phyloP scores from a whole-genome alignment of 148 eudicot genomes.

The Chenopodium suecicum region DNA sequence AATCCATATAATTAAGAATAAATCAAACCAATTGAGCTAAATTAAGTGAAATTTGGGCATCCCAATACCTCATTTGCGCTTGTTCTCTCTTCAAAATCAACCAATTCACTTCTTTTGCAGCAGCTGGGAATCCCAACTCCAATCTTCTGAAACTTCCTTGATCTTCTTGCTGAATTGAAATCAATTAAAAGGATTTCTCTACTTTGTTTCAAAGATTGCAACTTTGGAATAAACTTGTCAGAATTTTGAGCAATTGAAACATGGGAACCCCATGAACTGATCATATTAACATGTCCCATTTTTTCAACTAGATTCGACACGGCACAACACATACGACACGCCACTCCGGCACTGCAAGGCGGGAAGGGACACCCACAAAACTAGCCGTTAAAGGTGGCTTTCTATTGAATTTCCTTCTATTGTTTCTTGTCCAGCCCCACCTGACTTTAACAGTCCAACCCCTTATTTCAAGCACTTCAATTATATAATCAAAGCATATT shows the following conservation, averaged over 20 bases:
- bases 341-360: too few relatives aligned
- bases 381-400: not conserved
- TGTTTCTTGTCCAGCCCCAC: not conserved
- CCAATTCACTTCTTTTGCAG: conserved; percentile 24
- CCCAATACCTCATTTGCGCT: conserved; percentile 73
- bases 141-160: conserved; percentile 5
- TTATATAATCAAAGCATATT: too few relatives aligned
- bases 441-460: not conserved
- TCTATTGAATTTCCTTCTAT: not conserved
- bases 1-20: not conserved
- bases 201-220: conserved; percentile 16
- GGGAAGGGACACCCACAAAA: too few relatives aligned
- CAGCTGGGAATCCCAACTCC: conserved; percentile 11
- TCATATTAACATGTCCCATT: conserved; percentile 5
- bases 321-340: not conserved
- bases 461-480: not conserved
- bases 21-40: not conserved
- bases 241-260: conserved; percentile 13
- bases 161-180: not conserved
- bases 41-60: not conserved
- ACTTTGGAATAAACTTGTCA: conserved; percentile 4
- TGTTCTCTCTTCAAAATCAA: conserved; percentile 62
- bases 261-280: conserved; percentile 8
- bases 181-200: conserved; percentile 17
- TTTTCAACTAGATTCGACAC: not conserved